Evolutionary conservation across 768 basidiomycete genomes (phyloP), one percentile per base, ranked within the genome.

Genomic region (Agrocybe chaxingu): DNA sequence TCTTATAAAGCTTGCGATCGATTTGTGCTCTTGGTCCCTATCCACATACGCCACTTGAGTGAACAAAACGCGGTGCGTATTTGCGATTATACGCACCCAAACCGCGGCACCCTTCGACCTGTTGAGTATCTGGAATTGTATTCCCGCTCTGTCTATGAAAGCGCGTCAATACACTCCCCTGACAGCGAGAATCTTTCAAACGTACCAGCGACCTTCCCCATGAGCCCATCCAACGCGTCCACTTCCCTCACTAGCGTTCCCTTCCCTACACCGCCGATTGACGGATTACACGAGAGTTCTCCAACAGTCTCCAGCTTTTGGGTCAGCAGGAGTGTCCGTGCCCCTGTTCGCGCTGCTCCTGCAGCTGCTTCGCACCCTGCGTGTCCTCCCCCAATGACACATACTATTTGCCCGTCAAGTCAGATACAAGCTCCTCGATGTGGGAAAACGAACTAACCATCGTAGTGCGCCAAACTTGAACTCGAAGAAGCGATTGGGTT

Each of bases 291-390:
- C 16, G 91, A 93, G 60, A 96, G 60, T 57, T 81, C 78, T 32
- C 93, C 93, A 41, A 96, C 81, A 0, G 84, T 92, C 44, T 88
- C 84, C 11, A 90, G 61, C 46, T 79, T 85, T 65, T 93, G 92
- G 1, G 93, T 96, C 50, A 96, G 66, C 7, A 96, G 74, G 7
- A 92, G 58, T 0, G 92, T 94, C 54, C 78, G 76, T 2, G 92
- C 92, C 1, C 93, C 92, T 0, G 86, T 80, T 40, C 93, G 76
- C 1, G 93, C 92, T 11, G 92, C 78, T 2, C 87, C 93, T 4
- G 92, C 81, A 0, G 93, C 92, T 1, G 93, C 93, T 64, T 96
- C 93, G 59, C 90, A 92, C 1, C 93, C 93, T 30, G 93, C 93
- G 72, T 96, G 93, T 3, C 93, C 93, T 3, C 88, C 93, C 24